Conservation (phyloP, 2,329 filamentous ascomycete genomes). For the Curvularia verruculosa region DNA sequence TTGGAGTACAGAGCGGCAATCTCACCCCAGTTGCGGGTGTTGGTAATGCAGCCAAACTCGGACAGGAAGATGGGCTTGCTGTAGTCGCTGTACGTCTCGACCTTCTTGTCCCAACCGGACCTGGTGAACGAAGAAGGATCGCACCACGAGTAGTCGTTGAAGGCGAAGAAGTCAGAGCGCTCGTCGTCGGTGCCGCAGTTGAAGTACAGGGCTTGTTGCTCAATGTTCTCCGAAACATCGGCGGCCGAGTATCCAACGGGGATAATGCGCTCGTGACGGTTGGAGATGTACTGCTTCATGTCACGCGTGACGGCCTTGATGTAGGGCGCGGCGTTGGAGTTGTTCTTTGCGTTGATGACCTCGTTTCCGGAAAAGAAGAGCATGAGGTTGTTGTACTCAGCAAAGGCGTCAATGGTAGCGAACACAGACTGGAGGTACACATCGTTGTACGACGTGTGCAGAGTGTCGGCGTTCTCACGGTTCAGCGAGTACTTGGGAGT, state of each 20-base stretch:
- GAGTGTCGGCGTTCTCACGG: constrained; percentile 66
- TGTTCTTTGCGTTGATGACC: constrained; percentile 70
- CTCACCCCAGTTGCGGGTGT: constrained; percentile 81
- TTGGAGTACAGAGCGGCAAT: constrained; percentile 76
- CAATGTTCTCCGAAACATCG: constrained; percentile 82
- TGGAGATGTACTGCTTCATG: constrained; percentile 79
- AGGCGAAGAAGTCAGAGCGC: constrained; percentile 86
- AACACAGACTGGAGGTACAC: constrained; percentile 86
- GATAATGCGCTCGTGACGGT: constrained; percentile 68
- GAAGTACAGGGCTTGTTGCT: constrained; percentile 87
- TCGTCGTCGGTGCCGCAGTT: constrained; percentile 88
- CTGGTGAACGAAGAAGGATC: constrained; percentile 64
- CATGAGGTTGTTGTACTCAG: constrained; percentile 82
- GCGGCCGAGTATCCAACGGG: constrained; percentile 84
- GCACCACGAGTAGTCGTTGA: constrained; percentile 85
- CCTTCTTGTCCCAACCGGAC: constrained; percentile 73
- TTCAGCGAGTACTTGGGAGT: constrained; percentile 86
- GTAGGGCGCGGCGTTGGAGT: constrained; percentile 73
- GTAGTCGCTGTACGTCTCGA: constrained; percentile 46
- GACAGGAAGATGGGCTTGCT: constrained; percentile 75
- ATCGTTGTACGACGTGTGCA: constrained; percentile 75
- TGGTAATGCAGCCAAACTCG: constrained; percentile 88
- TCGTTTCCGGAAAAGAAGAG: constrained; percentile 84
- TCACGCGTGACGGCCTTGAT: constrained; percentile 75
- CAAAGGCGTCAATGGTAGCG: constrained; percentile 77